Evolutionary conservation across 768 basidiomycete species (phyloP).

Genomic region (Collybia sordida): DNA sequence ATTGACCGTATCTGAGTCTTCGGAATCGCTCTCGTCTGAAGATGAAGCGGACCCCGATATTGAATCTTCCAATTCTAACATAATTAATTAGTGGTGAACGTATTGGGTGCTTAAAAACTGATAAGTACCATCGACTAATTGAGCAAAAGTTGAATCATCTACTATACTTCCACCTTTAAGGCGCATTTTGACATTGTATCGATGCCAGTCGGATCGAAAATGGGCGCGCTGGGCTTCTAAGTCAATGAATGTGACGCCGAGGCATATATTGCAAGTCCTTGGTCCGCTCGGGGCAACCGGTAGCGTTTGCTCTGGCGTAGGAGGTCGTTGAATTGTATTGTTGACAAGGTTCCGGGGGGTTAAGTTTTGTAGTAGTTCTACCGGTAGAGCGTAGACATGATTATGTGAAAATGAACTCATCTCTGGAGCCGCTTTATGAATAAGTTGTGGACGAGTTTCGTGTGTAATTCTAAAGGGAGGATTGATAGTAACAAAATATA

Average conservation of each 20-base stretch:
- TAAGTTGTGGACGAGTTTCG: too few relatives aligned
- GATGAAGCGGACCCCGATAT: slow-evolving; percentile 90
- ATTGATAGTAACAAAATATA: too few relatives aligned
- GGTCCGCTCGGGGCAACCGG: slow-evolving; percentile 37
- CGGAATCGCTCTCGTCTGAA: slow-evolving; percentile 49
- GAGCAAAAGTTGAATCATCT: slow-evolving; percentile 68
- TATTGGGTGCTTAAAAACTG: neutral
- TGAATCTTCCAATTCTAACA: slow-evolving; percentile 76
- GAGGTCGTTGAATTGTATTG: slow-evolving; percentile 27
- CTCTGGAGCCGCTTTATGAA: too few relatives aligned
- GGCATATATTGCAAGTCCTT: slow-evolving; percentile 71
- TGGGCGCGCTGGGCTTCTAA: slow-evolving; percentile 84
- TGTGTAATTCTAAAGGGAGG: too few relatives aligned
- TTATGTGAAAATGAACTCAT: slow-evolving; percentile 39
- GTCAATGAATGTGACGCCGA: slow-evolving; percentile 64
- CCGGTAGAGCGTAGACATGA: slow-evolving; percentile 73
- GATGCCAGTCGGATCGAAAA: slow-evolving; percentile 96
- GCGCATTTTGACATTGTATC: slow-evolving; percentile 91
- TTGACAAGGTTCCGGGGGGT: slow-evolving; percentile 63
- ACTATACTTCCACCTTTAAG: slow-evolving; percentile 63
- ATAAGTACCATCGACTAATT: slow-evolving; percentile 75
- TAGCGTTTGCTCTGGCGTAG: slow-evolving; percentile 29
- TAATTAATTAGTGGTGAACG: slow-evolving; percentile 1
- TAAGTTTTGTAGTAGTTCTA: slow-evolving; percentile 65
- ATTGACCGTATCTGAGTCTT: slow-evolving; percentile 65